Evolutionary conservation across 768 basidiomycete species (phyloP), one percentile per base, ranked within the genome.

Genomic region (Amanita pallidorosea): DNA sequence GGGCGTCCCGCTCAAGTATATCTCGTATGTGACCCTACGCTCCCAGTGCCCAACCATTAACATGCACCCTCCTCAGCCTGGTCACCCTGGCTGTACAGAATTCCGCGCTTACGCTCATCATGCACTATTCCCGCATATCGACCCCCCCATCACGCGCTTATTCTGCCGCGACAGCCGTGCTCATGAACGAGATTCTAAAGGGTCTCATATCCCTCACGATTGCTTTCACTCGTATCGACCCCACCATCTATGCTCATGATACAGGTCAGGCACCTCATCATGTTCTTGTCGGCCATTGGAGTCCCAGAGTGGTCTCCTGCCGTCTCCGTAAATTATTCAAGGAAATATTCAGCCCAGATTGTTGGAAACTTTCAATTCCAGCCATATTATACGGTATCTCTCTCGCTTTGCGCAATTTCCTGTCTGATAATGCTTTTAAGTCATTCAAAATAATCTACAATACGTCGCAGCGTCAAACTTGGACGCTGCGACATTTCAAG

Each of bases 361-460:
- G 95, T 65, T 96, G 93, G 92, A 97, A 97, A 65, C 70, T 98
- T 27, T 91, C 93, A 41, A 92, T 98, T 61, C 95, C 95, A 20
- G 94, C 95, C 47, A 88, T 96, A 61, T 81, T 97, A 61, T 98
- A 96, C 63, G 81, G 81, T 81, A 56, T 54, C 70, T 54, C 29
- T 48, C 12, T 42, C 43, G 18, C 47, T 45, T 45, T 41, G 13
- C n/a, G 8, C 35, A 29, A 9, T 17, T 6, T 47, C 13, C 17
- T 34, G 36, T 23, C 22, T 27, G 11, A 34, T 7, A 34, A 25
- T 15, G n/a, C 40, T 35, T 52, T 20, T 60, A n/a, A 81, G 88
- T 92, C 62, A 80, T 94, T 54, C 90, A 97, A 73, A 95, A 95
- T 71, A 91, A 91, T 71, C 73, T 98, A 31, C 94, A 96, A 67